Conservation (phyloP, 2,329 filamentous ascomycete genomes). For the Didymellaceae sp. region DNA sequence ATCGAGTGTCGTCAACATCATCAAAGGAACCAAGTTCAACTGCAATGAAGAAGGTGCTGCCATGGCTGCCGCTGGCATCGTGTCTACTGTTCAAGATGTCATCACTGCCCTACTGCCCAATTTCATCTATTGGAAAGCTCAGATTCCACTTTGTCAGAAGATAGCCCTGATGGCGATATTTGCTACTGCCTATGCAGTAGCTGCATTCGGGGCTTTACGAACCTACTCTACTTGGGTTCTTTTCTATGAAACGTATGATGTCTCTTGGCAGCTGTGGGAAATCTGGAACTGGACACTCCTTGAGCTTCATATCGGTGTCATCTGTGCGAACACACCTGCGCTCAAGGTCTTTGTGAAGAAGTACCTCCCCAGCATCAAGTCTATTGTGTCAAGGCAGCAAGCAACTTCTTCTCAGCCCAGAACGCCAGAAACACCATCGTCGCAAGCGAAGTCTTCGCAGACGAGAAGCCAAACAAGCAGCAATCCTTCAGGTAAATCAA, state of each 20-base stretch:
- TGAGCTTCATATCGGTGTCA: conserved; percentile 26
- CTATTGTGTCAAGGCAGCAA: background rate
- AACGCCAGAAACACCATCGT: background rate
- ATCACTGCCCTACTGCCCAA: conserved; percentile 24
- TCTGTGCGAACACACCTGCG: conserved; percentile 25
- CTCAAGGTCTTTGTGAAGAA: conserved; percentile 23
- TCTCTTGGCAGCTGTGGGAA: conserved; percentile 23
- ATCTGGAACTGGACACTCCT: conserved; percentile 21
- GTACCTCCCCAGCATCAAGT: conserved; percentile 7
- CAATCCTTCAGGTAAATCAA: background rate
- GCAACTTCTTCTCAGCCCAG: conserved; percentile 1
- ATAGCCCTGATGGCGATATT: conserved; percentile 25
- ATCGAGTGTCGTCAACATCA: conserved; percentile 10
- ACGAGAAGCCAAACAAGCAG: background rate
- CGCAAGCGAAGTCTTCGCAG: background rate
- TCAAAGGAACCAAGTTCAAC: conserved; percentile 11
- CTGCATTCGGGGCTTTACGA: conserved; percentile 17
- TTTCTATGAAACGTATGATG: conserved; percentile 27
- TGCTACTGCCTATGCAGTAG: conserved; percentile 23
- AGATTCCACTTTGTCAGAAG: conserved; percentile 27
- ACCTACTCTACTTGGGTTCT: conserved; percentile 15
- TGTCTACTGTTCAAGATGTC: conserved; percentile 26
- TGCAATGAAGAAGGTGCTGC: conserved; percentile 29
- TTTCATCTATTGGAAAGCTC: conserved; percentile 29
- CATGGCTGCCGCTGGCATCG: conserved; percentile 19